Conservation (phyloP, 2,329 filamentous ascomycete species). For the Penicillium sp. region DNA sequence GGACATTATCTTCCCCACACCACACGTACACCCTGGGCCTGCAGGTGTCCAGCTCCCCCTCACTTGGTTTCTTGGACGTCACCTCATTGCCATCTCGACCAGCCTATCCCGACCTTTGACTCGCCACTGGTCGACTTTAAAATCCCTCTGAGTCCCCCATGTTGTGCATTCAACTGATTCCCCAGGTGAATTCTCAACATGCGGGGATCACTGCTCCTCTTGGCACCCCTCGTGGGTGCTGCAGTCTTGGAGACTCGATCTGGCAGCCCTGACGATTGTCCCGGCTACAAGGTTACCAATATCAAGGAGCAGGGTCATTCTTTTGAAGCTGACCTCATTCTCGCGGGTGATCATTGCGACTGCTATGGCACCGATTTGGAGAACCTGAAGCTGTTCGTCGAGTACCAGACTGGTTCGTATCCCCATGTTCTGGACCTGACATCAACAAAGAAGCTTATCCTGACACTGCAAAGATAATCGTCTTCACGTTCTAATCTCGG, state of each 20-base stretch:
- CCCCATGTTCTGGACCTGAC: background rate
- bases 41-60: background rate
- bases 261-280: slow-evolving; percentile 27
- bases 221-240: slow-evolving; percentile 33
- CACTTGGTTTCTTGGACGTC: background rate
- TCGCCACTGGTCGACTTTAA: background rate
- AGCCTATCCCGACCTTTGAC: background rate
- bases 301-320: slow-evolving; percentile 42
- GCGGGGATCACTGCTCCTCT: slow-evolving; percentile 28
- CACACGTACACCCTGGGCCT: background rate
- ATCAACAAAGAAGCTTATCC: background rate
- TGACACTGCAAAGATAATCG: slow-evolving; percentile 55
- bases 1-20: slow-evolving; percentile 11
- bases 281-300: slow-evolving; percentile 42
- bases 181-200: slow-evolving; percentile 20
- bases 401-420: slow-evolving; percentile 60
- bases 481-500: slow-evolving; percentile 74
- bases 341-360: slow-evolving; percentile 68
- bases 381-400: slow-evolving; percentile 59
- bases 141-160: background rate
- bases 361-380: slow-evolving; percentile 60
- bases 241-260: slow-evolving; percentile 22
- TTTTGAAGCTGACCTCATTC: slow-evolving; percentile 67
- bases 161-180: slow-evolving; percentile 6
- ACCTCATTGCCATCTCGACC: background rate